Percentiles rank a stretch among this genome's conserved stretches.
Conservation (phyloP, 2,329 filamentous ascomycete species). For the Cladophialophora carrionii region DNA sequence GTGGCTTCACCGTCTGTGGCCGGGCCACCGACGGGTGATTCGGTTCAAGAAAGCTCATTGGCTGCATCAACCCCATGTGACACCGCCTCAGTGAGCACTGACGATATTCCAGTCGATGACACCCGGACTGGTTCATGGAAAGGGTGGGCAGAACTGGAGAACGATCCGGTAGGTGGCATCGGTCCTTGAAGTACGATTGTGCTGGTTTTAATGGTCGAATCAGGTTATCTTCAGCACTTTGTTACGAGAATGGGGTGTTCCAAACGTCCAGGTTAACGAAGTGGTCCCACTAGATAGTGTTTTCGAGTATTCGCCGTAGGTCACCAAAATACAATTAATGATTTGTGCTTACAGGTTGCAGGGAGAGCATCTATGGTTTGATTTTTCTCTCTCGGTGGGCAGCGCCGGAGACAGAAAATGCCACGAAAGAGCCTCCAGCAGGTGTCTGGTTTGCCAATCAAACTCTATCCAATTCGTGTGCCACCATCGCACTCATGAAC, state of each 20-base stretch:
- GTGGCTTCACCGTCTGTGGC: neutral
- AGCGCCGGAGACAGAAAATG: conserved; percentile 57
- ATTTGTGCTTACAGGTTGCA: conserved; percentile 41
- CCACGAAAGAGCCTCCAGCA: conserved; percentile 60
- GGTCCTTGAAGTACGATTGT: neutral
- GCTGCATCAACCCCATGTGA: conserved; percentile 16
- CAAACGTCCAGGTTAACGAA: conserved; percentile 74
- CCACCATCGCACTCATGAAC: conserved; percentile 88
- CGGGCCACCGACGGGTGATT: neutral
- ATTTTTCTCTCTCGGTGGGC: conserved; percentile 83
- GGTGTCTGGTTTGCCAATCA: conserved; percentile 94
- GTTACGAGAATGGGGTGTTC: conserved; percentile 75
- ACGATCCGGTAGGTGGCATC: conserved; percentile 69
- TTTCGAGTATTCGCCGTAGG: conserved; percentile 31
- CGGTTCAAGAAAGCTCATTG: conserved; percentile 15
- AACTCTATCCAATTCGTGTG: conserved; percentile 83
- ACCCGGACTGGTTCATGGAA: conserved; percentile 39
- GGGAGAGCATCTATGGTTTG: conserved; percentile 77
- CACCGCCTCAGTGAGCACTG: conserved; percentile 12
- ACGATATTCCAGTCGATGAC: conserved; percentile 3
- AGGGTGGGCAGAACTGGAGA: conserved; percentile 81
- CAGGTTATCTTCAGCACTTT: conserved; percentile 86
- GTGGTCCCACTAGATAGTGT: conserved; percentile 68
- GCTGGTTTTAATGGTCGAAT: neutral
- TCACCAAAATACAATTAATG: conserved; percentile 53